Evolutionary conservation across 331 rosid genomes (phyloP), one percentile per base, ranked within the genome.

Genomic region (Rhamnella rubrinervis): DNA sequence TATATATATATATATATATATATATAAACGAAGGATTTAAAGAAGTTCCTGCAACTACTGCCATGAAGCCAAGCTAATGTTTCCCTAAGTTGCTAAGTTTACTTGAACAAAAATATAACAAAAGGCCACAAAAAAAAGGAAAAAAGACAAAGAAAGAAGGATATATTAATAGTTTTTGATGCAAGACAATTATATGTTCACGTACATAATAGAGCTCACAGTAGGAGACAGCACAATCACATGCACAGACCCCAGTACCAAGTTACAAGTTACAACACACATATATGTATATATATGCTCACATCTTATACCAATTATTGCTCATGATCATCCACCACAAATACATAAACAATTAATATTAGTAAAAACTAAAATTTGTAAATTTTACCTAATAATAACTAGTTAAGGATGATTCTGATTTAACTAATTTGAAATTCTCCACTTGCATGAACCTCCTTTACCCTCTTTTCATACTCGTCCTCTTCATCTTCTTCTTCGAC

Each of bases 401-500:
- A 49, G 61, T 47, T 40, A 55, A 53, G 61, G 70, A 79, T 68
- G 26, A 52, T 57, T 51, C 41, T 64, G 74, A 35, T 81, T 31
- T 74, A 89, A 66, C 72, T 89, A 61, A 84, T 68, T 31, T 46
- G 72, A 75, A 81, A 69, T 63, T 92, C 96, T 41, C 96, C 96
- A 8, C 91, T 89, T 31, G 85, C 95, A 65, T 84, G 98, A 65
- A 86, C 91, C 71, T 92, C 95, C 81, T 85, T 89, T 66, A 89
- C 98, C 75, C 85, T 87, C 77, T 87, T 89, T 59, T 87, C 95
- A 52, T 89, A 87, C 72, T 92, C 96, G 6, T 92, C 96, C 74
- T 87, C 87, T 7, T 76, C 75, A 12, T 78, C 92, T 47, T 70
- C 74, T 0, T 74, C 86, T 7, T 66, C 65, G 5, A 62, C 79